phyloP scores from a whole-genome alignment of 2,329 filamentous ascomycete genomes.

The Ilyonectria sp. region DNA sequence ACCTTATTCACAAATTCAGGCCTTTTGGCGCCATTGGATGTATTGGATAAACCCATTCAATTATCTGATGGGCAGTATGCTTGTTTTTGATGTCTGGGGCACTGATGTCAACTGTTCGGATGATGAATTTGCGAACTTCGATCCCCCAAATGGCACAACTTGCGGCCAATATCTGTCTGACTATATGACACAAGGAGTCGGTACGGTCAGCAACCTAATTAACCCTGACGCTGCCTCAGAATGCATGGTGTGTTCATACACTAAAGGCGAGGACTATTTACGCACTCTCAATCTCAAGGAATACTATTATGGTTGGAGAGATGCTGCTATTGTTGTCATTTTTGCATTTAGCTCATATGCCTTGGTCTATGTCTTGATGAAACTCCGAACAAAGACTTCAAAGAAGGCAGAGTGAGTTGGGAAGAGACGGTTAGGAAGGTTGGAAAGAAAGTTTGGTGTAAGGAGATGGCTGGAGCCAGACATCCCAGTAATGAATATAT shows the following conservation, averaged over 20 bases:
- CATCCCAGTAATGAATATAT: no score
- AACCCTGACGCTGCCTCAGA: constrained; percentile 70
- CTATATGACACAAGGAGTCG: constrained; percentile 64
- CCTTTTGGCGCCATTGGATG: constrained; percentile 79
- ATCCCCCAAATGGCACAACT: constrained; percentile 65
- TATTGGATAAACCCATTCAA: constrained; percentile 75
- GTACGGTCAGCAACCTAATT: constrained; percentile 64
- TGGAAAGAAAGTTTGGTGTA: no score
- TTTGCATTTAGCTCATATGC: no score
- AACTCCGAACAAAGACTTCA: no score
- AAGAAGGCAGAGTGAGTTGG: no score
- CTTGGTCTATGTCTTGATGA: no score
- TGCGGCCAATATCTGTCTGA: constrained; percentile 70
- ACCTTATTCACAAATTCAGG: constrained; percentile 72
- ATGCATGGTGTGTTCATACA: constrained; percentile 75
- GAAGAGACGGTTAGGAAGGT: no score
- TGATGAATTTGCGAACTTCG: constrained; percentile 65
- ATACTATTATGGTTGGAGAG: constrained; percentile 76
- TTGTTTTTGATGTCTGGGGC: constrained; percentile 64
- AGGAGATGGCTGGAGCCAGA: no score
- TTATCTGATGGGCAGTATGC: constrained; percentile 70
- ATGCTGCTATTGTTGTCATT: constrained; percentile 65
- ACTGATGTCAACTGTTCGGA: constrained; percentile 61
- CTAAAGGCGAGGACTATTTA: constrained; percentile 71
- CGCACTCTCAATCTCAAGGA: constrained; percentile 70